Conservation (phyloP, 1,284 basidiomycete genomes). For the Erythrobasidium hasegawianum region DNA sequence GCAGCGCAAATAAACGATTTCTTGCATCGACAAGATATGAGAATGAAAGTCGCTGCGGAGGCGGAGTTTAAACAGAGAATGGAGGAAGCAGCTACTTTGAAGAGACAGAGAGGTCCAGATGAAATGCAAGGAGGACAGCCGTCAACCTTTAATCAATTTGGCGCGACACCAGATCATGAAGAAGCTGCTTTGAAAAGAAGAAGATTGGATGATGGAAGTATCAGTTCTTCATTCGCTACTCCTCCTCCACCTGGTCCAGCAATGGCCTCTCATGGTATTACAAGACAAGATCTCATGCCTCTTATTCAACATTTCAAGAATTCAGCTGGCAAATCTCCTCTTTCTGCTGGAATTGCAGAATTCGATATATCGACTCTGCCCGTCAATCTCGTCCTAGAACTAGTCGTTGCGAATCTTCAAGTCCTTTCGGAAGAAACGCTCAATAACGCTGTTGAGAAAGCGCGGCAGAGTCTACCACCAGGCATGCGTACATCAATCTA, state of each 20-base stretch:
- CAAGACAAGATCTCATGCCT: background rate
- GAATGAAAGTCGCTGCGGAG: constrained; percentile 75
- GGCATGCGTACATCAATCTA: background rate
- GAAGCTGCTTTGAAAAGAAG: constrained; percentile 16
- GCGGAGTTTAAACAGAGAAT: constrained; percentile 55
- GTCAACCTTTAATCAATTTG: background rate
- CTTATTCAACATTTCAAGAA: background rate
- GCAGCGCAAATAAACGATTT: constrained; percentile 63
- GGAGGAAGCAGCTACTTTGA: constrained; percentile 58
- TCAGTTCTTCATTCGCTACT: background rate
- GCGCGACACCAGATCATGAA: background rate
- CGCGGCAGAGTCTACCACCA: background rate
- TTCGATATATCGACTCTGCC: constrained; percentile 85
- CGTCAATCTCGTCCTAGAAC: constrained; percentile 73
- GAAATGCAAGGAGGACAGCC: constrained; percentile 8
- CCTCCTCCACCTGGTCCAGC: constrained; percentile 24
- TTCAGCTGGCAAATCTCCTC: background rate
- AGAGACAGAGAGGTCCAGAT: constrained; percentile 54
- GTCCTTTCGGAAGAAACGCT: constrained; percentile 68
- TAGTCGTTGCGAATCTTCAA: constrained; percentile 81
- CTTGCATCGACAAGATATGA: constrained; percentile 62
- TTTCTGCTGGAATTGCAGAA: constrained; percentile 55
- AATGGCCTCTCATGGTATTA: background rate
- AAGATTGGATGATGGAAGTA: constrained; percentile 7
- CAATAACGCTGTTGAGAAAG: constrained; percentile 49